These are phyloP conservation scores for Ascochyta pisi DNA, from an alignment of 2,329 filamentous ascomycete species.

Conservation along the genomic window DNA sequence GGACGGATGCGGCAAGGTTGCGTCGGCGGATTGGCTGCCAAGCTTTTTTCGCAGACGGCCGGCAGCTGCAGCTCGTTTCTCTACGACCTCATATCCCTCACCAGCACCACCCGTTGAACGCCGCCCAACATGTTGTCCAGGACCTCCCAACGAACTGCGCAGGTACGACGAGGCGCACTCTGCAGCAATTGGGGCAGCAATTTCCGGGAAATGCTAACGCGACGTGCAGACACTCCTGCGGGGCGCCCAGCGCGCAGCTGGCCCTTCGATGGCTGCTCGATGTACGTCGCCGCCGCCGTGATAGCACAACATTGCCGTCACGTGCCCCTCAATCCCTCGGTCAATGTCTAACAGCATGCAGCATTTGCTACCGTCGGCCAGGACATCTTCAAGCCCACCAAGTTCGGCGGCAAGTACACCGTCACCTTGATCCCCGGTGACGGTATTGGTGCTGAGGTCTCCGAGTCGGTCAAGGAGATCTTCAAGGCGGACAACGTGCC, in stretches of 20 bases:
- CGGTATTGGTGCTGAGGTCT: conserved; percentile 96
- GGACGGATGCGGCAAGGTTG: conserved; percentile 31
- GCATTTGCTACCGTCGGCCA: conserved; percentile 73
- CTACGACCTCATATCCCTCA: conserved; percentile 46
- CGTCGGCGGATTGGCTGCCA: conserved; percentile 34
- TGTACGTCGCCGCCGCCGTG: conserved; percentile 52
- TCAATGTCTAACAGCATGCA: conserved; percentile 27
- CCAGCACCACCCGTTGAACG: conserved; percentile 34
- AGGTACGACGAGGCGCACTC: conserved; percentile 48
- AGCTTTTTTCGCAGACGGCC: conserved; percentile 42
- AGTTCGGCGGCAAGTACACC: conserved; percentile 99
- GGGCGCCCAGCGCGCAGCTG: conserved; percentile 58
- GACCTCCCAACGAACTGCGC: conserved; percentile 56
- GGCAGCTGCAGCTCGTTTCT: conserved; percentile 44
- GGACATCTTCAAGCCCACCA: conserved; percentile 98
- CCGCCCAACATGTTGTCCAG: conserved; percentile 53
- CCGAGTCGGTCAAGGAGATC: conserved; percentile 97
- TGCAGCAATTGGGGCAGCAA: conserved; percentile 33
- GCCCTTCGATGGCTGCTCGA: conserved; percentile 60
- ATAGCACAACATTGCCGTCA: conserved; percentile 2
- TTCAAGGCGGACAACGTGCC: conserved; percentile 99
- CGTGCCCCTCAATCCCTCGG: conserved; percentile 4
- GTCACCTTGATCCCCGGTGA: conserved; percentile 98
- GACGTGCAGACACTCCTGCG: conserved; percentile 62
- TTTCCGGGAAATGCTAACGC: conserved; percentile 32